Evolutionary conservation across 139 green algal species (phyloP).

Genomic region (Coccomyxa sp.): DNA sequence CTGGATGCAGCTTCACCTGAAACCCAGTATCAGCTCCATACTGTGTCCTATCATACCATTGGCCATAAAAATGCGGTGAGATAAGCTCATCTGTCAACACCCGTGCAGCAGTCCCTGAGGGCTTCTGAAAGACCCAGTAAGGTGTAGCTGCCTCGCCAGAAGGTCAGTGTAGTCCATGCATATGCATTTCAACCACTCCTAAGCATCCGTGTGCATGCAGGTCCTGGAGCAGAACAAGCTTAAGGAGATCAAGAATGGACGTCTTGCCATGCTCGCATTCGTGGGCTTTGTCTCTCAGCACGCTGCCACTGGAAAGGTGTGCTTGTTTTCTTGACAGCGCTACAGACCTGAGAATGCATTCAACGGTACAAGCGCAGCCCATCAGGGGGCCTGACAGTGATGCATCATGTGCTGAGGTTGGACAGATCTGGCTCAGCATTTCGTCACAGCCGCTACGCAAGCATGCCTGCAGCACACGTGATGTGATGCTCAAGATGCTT

Average conservation of each 20-base stretch:
- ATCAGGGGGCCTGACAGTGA: too few relatives aligned
- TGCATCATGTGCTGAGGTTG: neutral
- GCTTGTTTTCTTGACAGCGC: constrained; percentile 14
- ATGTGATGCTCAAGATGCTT: neutral
- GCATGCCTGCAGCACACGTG: neutral
- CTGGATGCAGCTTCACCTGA: neutral
- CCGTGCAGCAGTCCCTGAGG: neutral
- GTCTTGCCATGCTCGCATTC: constrained; percentile 37
- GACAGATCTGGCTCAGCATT: neutral
- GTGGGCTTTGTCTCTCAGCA: constrained; percentile 78
- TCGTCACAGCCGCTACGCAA: neutral
- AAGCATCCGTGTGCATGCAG: neutral
- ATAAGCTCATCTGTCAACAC: neutral
- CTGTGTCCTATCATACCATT: too few relatives aligned
- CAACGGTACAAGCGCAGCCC: neutral
- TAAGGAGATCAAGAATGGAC: constrained; percentile 93
- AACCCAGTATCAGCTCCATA: neutral
- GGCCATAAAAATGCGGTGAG: too few relatives aligned
- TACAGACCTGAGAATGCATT: neutral
- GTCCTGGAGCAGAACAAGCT: constrained; percentile 57
- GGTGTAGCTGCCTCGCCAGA: too few relatives aligned
- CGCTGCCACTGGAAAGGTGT: constrained; percentile 75
- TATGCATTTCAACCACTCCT: neutral
- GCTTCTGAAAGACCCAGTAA: neutral
- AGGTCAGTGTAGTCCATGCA: neutral